phyloP scores from a whole-genome alignment of 1,284 basidiomycete genomes.

The Phellopilus nigrolimitatus region DNA sequence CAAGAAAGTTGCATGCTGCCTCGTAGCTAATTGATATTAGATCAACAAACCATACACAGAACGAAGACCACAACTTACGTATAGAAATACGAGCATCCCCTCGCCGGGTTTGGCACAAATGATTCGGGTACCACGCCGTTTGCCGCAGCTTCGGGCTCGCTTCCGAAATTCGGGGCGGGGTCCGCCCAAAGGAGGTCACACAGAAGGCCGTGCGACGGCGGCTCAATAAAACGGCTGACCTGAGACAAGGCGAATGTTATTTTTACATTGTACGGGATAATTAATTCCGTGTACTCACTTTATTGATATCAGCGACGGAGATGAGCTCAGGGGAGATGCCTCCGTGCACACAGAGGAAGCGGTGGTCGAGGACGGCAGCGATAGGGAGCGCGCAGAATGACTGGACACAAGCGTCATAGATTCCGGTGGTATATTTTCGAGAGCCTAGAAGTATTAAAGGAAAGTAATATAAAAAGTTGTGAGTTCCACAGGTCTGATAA shows the following conservation, averaged over 20 bases:
- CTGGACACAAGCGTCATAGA: conserved; percentile 89
- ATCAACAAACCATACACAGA: background rate
- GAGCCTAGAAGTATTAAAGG: conserved; percentile 49
- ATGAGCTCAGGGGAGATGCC: conserved; percentile 89
- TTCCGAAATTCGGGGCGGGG: conserved; percentile 77
- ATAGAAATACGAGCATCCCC: conserved; percentile 94
- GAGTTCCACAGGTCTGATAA: background rate
- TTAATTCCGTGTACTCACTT: conserved; percentile 39
- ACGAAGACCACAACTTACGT: conserved; percentile 53
- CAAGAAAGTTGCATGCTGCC: conserved; percentile 91
- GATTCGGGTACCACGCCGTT: conserved; percentile 34
- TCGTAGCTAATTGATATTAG: conserved; percentile 72
- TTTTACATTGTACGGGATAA: too few relatives aligned
- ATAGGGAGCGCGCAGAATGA: conserved; percentile 92
- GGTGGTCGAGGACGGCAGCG: conserved; percentile 90
- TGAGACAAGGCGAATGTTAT: conserved; percentile 25
- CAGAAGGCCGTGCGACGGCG: conserved; percentile 87
- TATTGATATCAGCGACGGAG: conserved; percentile 75
- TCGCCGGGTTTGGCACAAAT: conserved; percentile 85
- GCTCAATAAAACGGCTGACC: conserved; percentile 93
- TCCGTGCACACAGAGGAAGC: conserved; percentile 98
- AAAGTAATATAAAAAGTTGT: background rate
- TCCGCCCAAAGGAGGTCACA: conserved; percentile 97
- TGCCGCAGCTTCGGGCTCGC: conserved; percentile 43
- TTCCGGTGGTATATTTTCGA: conserved; percentile 84